Conservation (phyloP, 2,329 filamentous ascomycete species). For the Alternaria metachromatica region DNA sequence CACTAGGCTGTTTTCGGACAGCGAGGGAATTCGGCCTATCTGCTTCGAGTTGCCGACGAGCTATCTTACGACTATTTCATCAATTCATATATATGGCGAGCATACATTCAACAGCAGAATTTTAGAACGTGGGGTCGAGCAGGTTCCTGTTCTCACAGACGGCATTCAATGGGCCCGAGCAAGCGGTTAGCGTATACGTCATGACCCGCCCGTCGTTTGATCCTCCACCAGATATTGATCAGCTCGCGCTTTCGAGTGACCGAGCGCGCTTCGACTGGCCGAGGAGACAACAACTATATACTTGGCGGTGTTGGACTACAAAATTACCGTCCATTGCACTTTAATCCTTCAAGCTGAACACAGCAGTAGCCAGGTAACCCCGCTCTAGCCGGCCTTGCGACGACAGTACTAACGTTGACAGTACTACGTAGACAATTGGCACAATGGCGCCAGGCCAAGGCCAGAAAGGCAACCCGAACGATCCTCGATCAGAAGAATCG, state of each 20-base stretch:
- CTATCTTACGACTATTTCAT: neutral
- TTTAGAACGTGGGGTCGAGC: neutral
- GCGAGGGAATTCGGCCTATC: neutral
- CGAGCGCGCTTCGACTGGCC: neutral
- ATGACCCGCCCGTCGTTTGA: constrained; percentile 1
- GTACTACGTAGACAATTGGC: neutral
- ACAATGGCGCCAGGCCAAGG: neutral
- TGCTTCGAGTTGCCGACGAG: neutral
- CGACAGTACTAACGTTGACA: neutral
- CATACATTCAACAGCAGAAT: neutral
- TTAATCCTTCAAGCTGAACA: neutral
- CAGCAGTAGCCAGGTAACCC: neutral
- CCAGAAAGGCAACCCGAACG: constrained; percentile 6
- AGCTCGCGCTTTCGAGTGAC: neutral
- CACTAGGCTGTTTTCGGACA: neutral
- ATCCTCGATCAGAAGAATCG: constrained; percentile 38
- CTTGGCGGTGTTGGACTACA: neutral
- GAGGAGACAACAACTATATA: neutral
- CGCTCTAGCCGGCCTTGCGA: neutral
- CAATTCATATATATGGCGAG: neutral
- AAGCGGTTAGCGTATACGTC: constrained; percentile 6
- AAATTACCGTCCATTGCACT: neutral
- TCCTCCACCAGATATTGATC: neutral
- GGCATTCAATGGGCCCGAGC: neutral
- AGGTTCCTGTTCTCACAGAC: neutral